Evolutionary conservation across 1,284 basidiomycete species (phyloP).

Genomic region (Ganoderma meredithae): DNA sequence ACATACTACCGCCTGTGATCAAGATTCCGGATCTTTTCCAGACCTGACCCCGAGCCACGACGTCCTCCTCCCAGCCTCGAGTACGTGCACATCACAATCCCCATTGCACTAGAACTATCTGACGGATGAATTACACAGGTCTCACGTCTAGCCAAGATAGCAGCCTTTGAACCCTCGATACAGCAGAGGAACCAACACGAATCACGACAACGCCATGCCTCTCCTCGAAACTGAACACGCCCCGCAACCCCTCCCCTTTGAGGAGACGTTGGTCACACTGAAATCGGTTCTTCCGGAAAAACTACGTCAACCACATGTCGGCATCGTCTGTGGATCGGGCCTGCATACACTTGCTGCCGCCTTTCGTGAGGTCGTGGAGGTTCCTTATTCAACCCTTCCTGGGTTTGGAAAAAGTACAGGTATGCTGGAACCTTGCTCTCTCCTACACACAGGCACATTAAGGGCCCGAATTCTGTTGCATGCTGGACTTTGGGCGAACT

Average conservation of each 20-base stretch:
- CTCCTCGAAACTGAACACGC: slow-evolving; percentile 18
- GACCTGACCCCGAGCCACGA: background rate
- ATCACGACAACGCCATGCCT: slow-evolving; percentile 13
- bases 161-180: background rate
- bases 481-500: background rate
- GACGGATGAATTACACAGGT: background rate
- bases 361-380: slow-evolving; percentile 59
- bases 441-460: background rate
- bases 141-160: background rate
- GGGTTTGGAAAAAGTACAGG: slow-evolving; percentile 81
- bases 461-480: background rate
- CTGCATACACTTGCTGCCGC: slow-evolving; percentile 69
- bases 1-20: background rate
- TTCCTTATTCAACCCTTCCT: slow-evolving; percentile 68
- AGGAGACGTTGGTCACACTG: slow-evolving; percentile 48
- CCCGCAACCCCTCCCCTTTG: slow-evolving; percentile 40
- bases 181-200: background rate
- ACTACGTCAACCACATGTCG: slow-evolving; percentile 67
- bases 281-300: slow-evolving; percentile 47
- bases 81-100: background rate
- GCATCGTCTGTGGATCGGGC: slow-evolving; percentile 82
- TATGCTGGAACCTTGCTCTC: slow-evolving; percentile 40
- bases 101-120: background rate
- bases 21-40: background rate
- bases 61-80: background rate